Evolutionary conservation across 192 early-diverging fungal species (phyloP), one percentile per base, ranked within the genome.

Genomic region (Coemansia sp.): DNA sequence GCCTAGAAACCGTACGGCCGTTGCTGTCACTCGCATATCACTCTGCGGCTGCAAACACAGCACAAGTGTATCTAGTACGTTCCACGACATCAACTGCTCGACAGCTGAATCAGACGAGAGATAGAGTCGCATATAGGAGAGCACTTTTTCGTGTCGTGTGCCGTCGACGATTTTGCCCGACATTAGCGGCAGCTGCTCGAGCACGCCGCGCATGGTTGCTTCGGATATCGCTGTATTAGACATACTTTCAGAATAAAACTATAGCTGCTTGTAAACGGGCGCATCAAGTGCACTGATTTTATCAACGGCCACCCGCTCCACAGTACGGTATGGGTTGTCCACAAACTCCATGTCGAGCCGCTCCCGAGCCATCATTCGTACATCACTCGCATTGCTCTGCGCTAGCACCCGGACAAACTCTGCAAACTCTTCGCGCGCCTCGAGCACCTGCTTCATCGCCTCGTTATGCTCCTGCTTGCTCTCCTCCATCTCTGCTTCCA

Each of bases 121-220:
- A 21, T 69, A 77, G 11, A 74, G 63, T 11, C 59, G 55, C 69
- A 91, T 70, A 59, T 88, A 87, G 0, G 89, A 86, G 22, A 92
- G 81, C 11, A 92, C 85, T 69, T 89, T 89, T 71, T 92, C 90
- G 71, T 92, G 86, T 14, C 88, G 74, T 3, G 90, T 87, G 52
- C 89, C 90, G 66, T 92, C 90, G 10, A 90, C 86, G 53, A 92
- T 90, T 21, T 84, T 78, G 26, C 72, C 82, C 3, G 89, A 89
- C 88, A 90, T 90, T 11, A 45, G 65, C 10, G 88, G 87, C 61
- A 92, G 58, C 31, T 83, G 85, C 29, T 68, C 65, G n/a, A 90
- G 69, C 45, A 90, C 80, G 23, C 71, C 74, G 6, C 22, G 73
- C 79, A 82, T 76, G 9, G 52, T 64, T 61, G 16, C 65, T 31